Percentiles rank a stretch among this genome's conserved stretches.
These are phyloP conservation scores for Nitzschia sp. DNA, from an alignment of 108 stramenopile species.

Conservation along the genomic window DNA sequence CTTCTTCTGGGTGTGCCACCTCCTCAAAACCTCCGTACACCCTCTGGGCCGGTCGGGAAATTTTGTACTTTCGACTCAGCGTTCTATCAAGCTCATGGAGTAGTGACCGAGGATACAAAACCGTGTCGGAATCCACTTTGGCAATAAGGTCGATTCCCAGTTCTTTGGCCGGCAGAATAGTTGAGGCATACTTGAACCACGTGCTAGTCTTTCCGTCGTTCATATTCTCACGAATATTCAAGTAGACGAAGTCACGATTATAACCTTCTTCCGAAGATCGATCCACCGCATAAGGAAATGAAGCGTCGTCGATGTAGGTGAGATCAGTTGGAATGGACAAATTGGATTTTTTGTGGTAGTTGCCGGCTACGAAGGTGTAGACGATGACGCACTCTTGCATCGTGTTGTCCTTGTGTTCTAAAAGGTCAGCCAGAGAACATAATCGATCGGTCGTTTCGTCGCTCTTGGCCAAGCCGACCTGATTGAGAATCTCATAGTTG, in stretches of 20 bases:
- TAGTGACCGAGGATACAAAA: background rate
- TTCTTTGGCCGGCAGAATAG: background rate
- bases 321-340: background rate
- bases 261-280: background rate
- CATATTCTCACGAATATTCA: conserved; percentile 36
- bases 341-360: background rate
- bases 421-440: conserved; percentile 2
- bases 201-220: conserved; percentile 18
- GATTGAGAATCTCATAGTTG: background rate
- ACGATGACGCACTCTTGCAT: background rate
- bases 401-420: background rate
- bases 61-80: background rate
- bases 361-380: conserved; percentile 2
- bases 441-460: background rate
- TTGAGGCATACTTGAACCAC: conserved; percentile 9
- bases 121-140: conserved; percentile 11
- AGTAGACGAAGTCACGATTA: background rate
- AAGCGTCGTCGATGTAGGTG: background rate
- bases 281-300: background rate
- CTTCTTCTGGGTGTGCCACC: background rate
- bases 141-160: conserved; percentile 1
- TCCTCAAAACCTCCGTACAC: conserved; percentile 21
- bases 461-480: background rate
- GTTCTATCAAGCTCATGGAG: background rate
- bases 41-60: background rate